These are phyloP conservation scores for Alternaria sp. DNA, from an alignment of 2,329 filamentous ascomycete genomes.

Conservation along the genomic window DNA sequence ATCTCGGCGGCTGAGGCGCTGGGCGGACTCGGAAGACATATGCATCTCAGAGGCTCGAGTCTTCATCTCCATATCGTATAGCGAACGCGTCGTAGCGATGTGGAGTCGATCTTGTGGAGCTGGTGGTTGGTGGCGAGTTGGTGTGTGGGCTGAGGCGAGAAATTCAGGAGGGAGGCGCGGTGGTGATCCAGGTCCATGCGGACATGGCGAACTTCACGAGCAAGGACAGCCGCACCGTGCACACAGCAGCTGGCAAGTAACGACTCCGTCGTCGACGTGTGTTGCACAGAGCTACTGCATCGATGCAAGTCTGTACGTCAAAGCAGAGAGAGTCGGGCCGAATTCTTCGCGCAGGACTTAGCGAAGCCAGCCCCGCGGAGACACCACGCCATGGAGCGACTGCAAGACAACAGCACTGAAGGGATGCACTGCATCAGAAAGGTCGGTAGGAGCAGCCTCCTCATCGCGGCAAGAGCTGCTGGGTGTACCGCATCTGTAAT, in stretches of 20 bases:
- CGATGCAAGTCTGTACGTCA: not conserved
- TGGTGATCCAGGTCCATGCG: not conserved
- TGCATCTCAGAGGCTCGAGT: not conserved
- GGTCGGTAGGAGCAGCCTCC: not conserved
- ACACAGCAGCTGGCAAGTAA: not conserved
- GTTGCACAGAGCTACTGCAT: not conserved
- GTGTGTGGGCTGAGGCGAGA: slow-evolving; percentile 1
- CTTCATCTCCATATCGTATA: not conserved
- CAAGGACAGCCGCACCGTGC: not conserved
- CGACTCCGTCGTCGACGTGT: not conserved
- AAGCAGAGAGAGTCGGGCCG: slow-evolving; percentile 5
- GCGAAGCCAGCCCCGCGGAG: slow-evolving; percentile 2
- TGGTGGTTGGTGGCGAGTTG: not conserved
- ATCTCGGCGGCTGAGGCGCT: not conserved
- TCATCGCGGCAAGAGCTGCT: not conserved
- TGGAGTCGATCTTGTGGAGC: not conserved
- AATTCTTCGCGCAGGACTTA: not conserved
- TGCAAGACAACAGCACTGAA: not conserved
- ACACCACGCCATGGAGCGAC: not conserved
- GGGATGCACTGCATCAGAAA: not conserved
- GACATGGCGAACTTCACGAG: not conserved
- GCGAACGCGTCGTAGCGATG: not conserved
- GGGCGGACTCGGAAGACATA: not conserved
- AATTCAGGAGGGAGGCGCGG: slow-evolving; percentile 4
- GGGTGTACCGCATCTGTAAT: not conserved